Evolutionary conservation across 495 filamentous ascomycete genomes (phyloP), one percentile per base, ranked within the genome.

Genomic region (Podospora anserina): DNA sequence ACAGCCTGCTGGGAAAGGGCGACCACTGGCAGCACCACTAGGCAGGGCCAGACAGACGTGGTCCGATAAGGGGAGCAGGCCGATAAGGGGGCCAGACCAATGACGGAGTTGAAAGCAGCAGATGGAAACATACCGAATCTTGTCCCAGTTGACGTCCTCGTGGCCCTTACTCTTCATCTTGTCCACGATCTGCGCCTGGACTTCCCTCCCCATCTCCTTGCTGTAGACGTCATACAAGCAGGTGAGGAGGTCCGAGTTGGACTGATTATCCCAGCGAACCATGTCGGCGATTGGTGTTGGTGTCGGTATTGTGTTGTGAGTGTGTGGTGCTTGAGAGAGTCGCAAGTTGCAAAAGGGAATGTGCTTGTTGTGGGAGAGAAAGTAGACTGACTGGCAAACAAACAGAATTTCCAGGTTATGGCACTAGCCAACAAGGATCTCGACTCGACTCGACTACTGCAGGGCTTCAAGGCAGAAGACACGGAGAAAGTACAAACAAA

Each of bases 111-210:
- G 1, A 18, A 28, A 34, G 28, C 49, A n/a, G 18, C 13, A 39
- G 55, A 19, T 11, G 16, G 34, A 54, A 18, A 63, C 72, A 23
- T 73, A 75, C 73, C 73, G 64, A 3, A 72, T 20, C 3, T 54
- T 20, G n/a, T 73, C 66, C 71, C 70, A 75, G 28, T 13, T 65
- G 58, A 68, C 11, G 18, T 68, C 64, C 5, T 61, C 32, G 5
- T 73, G 65, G 49, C 71, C 73, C 6, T 39, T 32, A 1, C 30
- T 20, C 0, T 26, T 56, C 67, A 71, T 69, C 7, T 60, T 20
- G 7, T 55, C 15, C 5, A 66, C 28, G 34, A 72, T 23, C 1
- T 19, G 30, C 2, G 55, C 65, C 49, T 69, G 68, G 15, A 15
- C 55, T 7, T 58, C 55, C 4, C 23, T 9, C 6, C 9, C 53